Percentiles rank a stretch among this genome's conserved stretches.
These are phyloP conservation scores for Leptosphaerulina australis DNA, from an alignment of 2,329 filamentous ascomycete genomes.

Conservation along the genomic window DNA sequence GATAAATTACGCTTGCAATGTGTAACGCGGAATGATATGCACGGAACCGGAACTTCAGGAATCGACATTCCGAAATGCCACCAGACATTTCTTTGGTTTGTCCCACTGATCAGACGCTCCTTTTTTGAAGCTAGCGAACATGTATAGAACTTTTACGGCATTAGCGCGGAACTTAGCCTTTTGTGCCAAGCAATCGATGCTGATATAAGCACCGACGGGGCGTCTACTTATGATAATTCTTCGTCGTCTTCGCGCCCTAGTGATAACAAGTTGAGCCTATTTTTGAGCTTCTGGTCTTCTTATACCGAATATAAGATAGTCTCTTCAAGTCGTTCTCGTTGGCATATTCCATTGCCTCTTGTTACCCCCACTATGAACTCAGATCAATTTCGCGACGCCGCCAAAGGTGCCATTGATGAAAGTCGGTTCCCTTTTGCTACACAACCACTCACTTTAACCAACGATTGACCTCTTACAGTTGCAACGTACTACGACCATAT, in stretches of 20 bases:
- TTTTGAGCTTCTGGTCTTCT: not conserved
- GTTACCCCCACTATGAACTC: constrained; percentile 68
- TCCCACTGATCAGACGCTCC: too few species aligned
- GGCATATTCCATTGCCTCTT: not conserved
- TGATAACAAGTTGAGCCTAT: not conserved
- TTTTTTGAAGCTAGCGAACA: too few species aligned
- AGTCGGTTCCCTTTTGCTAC: constrained; percentile 58
- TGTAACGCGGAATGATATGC: constrained; percentile 8
- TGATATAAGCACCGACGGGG: too few species aligned
- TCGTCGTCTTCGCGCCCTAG: constrained; percentile 8
- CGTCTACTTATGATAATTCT: too few species aligned
- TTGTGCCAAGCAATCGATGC: too few species aligned
- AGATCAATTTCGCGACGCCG: constrained; percentile 76
- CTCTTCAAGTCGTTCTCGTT: not conserved
- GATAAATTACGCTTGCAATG: not conserved
- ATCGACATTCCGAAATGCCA: not conserved
- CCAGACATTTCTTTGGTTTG: too few species aligned
- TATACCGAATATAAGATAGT: not conserved
- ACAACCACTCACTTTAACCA: not conserved
- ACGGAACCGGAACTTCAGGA: constrained; percentile 10
- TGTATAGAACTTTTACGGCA: too few species aligned
- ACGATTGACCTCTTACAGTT: constrained; percentile 58
- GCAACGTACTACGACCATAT: constrained; percentile 83
- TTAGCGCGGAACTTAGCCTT: too few species aligned
- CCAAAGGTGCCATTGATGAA: constrained; percentile 79